A percentile compares a stretch with the other conserved stretches of the same genome.
These are phyloP conservation scores for Podaxis mareebaensis DNA, from an alignment of 768 basidiomycete species.

Conservation along the genomic window DNA sequence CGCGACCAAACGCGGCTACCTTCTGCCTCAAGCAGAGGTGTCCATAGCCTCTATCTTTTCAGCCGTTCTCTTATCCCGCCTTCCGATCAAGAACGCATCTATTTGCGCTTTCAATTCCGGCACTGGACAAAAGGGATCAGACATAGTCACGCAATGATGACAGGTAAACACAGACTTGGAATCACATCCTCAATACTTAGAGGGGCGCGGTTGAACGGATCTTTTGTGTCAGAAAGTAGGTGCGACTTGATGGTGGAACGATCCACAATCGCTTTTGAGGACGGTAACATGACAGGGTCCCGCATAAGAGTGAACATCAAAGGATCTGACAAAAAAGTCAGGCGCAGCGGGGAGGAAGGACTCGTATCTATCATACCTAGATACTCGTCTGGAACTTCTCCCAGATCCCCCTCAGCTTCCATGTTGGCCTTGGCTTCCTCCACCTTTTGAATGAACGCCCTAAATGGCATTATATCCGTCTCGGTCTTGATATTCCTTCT, in stretches of 20 bases:
- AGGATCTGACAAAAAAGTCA: constrained; percentile 57
- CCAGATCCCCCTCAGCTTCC: constrained; percentile 88
- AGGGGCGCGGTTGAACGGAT: constrained; percentile 94
- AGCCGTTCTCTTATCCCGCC: constrained; percentile 41
- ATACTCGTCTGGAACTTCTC: constrained; percentile 95
- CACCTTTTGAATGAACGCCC: constrained; percentile 74
- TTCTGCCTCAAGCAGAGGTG: background rate
- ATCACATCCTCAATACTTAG: constrained; percentile 77
- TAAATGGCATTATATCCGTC: constrained; percentile 70
- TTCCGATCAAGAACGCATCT: constrained; percentile 65
- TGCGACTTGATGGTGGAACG: constrained; percentile 94
- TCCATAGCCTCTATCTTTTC: constrained; percentile 12
- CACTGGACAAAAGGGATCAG: constrained; percentile 39
- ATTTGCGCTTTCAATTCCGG: constrained; percentile 74
- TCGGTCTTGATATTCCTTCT: constrained; percentile 70
- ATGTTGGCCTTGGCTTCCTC: constrained; percentile 80
- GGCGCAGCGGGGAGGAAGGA: background rate
- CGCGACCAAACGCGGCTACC: background rate
- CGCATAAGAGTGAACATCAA: constrained; percentile 93
- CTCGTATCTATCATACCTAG: constrained; percentile 55
- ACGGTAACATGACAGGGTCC: constrained; percentile 90
- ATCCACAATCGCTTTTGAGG: constrained; percentile 78
- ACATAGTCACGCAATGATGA: background rate
- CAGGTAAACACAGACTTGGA: constrained; percentile 53
- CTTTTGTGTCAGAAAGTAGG: constrained; percentile 84